A percentile compares a stretch with the other conserved stretches of the same genome.
Conservation (phyloP, 2,329 filamentous ascomycete genomes). For the Fusarium mangiferae region DNA sequence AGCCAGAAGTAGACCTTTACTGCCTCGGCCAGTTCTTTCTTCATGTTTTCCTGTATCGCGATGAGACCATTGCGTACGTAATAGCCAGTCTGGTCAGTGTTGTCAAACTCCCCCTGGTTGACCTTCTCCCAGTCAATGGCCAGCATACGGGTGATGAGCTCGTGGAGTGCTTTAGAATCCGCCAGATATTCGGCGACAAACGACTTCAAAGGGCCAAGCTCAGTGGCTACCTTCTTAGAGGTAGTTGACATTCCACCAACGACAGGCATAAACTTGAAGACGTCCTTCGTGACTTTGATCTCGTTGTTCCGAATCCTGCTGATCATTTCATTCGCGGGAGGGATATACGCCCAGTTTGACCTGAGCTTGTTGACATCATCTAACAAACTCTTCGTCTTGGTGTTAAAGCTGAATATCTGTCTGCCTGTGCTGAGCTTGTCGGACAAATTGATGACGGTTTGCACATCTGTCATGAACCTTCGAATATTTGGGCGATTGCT, state of each 20-base stretch:
- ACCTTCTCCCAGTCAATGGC: not conserved
- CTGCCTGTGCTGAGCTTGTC: not conserved
- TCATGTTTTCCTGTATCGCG: not conserved
- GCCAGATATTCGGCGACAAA: not conserved
- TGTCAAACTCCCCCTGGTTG: not conserved
- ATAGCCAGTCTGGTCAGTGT: not conserved
- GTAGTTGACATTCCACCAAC: not conserved
- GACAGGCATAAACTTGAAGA: not conserved
- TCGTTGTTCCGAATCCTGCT: not conserved
- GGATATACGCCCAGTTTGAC: not conserved
- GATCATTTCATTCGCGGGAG: not conserved
- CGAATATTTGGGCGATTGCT: not conserved
- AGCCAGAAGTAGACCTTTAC: not conserved
- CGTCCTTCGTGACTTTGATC: not conserved
- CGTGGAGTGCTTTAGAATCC: not conserved
- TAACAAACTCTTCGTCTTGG: not conserved
- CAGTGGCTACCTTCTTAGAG: not conserved
- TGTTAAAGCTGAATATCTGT: not conserved
- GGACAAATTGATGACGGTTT: not conserved
- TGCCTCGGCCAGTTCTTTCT: not conserved
- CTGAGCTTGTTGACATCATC: not conserved
- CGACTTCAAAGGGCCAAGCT: not conserved
- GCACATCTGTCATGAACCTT: not conserved
- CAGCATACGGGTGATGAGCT: not conserved
- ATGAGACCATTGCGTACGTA: not conserved